Evolutionary conservation across 345 rosid genomes (phyloP), one percentile per base, ranked within the genome.

Genomic region (Ceriops zippeliana): DNA sequence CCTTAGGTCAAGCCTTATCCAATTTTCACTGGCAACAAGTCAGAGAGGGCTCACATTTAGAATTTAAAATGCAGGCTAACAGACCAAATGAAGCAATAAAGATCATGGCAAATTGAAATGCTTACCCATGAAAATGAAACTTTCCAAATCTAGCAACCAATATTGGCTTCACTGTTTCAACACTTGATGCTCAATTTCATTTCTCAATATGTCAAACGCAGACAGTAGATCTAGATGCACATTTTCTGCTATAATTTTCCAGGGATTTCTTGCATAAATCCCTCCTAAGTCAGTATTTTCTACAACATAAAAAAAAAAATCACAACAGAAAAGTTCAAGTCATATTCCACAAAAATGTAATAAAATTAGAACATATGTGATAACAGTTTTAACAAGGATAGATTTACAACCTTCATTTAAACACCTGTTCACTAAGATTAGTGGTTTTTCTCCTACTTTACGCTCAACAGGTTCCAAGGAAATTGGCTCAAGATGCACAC

Each of bases 141-240:
- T 79, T 87, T 35, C 96, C 88, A 77, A 87, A 71, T 73, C 92
- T 76, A 67, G 86, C 95, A 60, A 83, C 82, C 70, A 89, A 49
- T 69, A 62, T 54, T 46, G 83, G 81, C 68, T 82, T 87, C 34
- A 74, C 46, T 34, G 27, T 76, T 32, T 66, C 53, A 57, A 27
- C 52, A 34, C 68, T 2, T 61, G 57, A 30, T 49, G 10, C 58
- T 78, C 73, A 59, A 62, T 72, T 69, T 67, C 62, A 19, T 68
- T 69, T 78, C 69, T 84, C 47, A 80, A 51, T 59, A 1, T 56
- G 59, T 81, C 80, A 31, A 78, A 81, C 27, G 86, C 80, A 60
- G 77, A 57, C 21, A 85, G 20, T 51, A 91, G 67, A 57, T 85
- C 86, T 58, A 72, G 85, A 75, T 52, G 73, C 5, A 89, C 79